Percentiles rank a stretch among this genome's conserved stretches.
Conservation (phyloP, 2,329 filamentous ascomycete genomes). For the Trematosphaeria pertusa region DNA sequence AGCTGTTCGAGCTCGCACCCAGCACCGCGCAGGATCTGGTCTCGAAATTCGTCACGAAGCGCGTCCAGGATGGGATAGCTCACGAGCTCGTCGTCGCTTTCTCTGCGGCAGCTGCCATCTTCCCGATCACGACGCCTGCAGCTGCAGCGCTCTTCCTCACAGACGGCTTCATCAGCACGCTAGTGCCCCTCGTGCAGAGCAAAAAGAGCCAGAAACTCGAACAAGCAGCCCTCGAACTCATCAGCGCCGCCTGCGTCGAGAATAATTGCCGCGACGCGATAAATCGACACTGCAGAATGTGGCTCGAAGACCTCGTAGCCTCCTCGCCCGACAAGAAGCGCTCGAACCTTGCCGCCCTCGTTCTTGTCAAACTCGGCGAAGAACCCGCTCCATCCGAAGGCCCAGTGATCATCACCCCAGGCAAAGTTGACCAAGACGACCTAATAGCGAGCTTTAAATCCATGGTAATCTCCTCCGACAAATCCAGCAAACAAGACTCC, state of each 20-base stretch:
- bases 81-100: slow-evolving; percentile 92
- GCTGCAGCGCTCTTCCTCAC: slow-evolving; percentile 83
- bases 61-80: slow-evolving; percentile 75
- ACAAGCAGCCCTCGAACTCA: slow-evolving; percentile 83
- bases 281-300: slow-evolving; percentile 81
- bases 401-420: slow-evolving; percentile 40
- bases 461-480: slow-evolving; percentile 68
- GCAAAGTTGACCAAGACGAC: slow-evolving; percentile 51
- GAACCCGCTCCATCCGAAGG: slow-evolving; percentile 39
- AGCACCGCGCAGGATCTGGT: slow-evolving; percentile 75
- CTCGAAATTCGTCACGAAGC: slow-evolving; percentile 74
- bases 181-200: slow-evolving; percentile 78
- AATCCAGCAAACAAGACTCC: slow-evolving; percentile 69
- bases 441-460: slow-evolving; percentile 65
- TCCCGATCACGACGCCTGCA: slow-evolving; percentile 81
- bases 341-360: slow-evolving; percentile 59
- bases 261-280: slow-evolving; percentile 82
- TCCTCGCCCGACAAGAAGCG: slow-evolving; percentile 67
- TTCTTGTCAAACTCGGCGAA: slow-evolving; percentile 64
- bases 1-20: slow-evolving; percentile 79
- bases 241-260: slow-evolving; percentile 92
- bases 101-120: slow-evolving; percentile 87
- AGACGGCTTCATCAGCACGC: slow-evolving; percentile 80
- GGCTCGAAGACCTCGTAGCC: slow-evolving; percentile 84
- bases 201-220: slow-evolving; percentile 88